These are phyloP conservation scores for Colletotrichum simmondsii DNA, from an alignment of 2,329 filamentous ascomycete genomes.

Conservation along the genomic window DNA sequence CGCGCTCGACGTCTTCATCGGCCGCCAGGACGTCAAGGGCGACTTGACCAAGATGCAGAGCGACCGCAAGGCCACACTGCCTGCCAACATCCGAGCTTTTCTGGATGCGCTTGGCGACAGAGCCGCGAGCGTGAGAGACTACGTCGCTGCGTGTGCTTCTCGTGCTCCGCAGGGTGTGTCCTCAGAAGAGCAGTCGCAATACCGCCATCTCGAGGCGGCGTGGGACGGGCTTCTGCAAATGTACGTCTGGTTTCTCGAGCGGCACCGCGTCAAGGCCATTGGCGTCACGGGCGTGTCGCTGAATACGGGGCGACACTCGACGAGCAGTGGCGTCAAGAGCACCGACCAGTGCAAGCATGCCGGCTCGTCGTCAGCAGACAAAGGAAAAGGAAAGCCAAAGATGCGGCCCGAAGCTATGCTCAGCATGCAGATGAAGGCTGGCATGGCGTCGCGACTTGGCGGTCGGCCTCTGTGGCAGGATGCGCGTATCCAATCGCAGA, in stretches of 20 bases:
- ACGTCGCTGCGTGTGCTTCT: slow-evolving; percentile 1
- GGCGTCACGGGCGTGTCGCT: slow-evolving; percentile 25
- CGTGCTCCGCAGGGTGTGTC: not conserved
- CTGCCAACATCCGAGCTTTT: slow-evolving; percentile 23
- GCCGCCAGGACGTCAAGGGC: slow-evolving; percentile 17
- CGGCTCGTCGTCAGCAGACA: not conserved
- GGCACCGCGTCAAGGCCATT: slow-evolving; percentile 29
- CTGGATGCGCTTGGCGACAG: slow-evolving; percentile 19
- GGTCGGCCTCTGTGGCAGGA: slow-evolving; percentile 27
- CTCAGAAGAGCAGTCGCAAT: slow-evolving; percentile 2
- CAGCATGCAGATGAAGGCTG: slow-evolving; percentile 32
- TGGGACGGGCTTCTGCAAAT: slow-evolving; percentile 28
- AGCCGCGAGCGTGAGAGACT: slow-evolving; percentile 17
- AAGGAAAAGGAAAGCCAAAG: not conserved
- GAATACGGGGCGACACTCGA: slow-evolving; percentile 25
- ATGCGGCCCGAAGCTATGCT: slow-evolving; percentile 30
- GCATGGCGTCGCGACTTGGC: slow-evolving; percentile 26
- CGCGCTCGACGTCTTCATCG: slow-evolving; percentile 25
- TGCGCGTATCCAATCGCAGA: slow-evolving; percentile 20
- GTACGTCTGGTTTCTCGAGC: slow-evolving; percentile 31
- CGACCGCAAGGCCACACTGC: slow-evolving; percentile 23
- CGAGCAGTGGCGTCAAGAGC: slow-evolving; percentile 30
- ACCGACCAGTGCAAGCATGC: slow-evolving; percentile 6
- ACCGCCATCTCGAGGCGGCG: slow-evolving; percentile 16
- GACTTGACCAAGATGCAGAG: slow-evolving; percentile 26